Percentiles rank a stretch among this genome's conserved stretches.
These are phyloP conservation scores for Pueraria montana DNA, from an alignment of 306 rosid species.

Conservation along the genomic window DNA sequence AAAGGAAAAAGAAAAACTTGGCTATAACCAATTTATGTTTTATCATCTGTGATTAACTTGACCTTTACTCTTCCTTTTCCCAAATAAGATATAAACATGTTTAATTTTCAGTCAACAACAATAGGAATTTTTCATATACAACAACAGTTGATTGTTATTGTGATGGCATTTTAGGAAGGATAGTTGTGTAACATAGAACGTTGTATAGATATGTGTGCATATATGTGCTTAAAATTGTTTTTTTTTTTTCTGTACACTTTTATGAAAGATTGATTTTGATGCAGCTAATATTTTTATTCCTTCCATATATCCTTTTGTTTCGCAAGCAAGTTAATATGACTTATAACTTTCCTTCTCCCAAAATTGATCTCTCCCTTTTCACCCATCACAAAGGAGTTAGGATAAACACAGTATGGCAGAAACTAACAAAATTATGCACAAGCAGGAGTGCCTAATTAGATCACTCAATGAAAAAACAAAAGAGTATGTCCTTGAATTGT, in stretches of 20 bases:
- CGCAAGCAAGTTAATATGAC: neutral
- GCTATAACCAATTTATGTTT: neutral
- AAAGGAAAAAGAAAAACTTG: neutral
- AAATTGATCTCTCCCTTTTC: constrained; percentile 12
- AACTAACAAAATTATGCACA: constrained; percentile 16
- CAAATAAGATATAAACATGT: neutral
- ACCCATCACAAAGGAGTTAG: neutral
- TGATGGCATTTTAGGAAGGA: no score
- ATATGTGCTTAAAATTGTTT: no score
- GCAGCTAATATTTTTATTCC: no score
- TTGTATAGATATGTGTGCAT: no score
- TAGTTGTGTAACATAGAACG: no score
- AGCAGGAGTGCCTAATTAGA: neutral
- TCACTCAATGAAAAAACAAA: constrained; percentile 7
- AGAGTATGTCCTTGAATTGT: neutral
- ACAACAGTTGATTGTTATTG: no score
- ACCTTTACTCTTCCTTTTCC: neutral
- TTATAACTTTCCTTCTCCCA: neutral
- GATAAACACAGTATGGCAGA: constrained; percentile 7
- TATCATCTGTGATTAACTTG: neutral
- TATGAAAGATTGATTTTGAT: no score
- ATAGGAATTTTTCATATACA: neutral
- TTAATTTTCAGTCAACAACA: neutral
- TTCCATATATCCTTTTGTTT: no score
- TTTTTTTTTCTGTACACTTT: no score